Evolutionary conservation across 2,329 filamentous ascomycete species (phyloP), one percentile per base, ranked within the genome.

Genomic region (Paracoccidioides brasiliensis): DNA sequence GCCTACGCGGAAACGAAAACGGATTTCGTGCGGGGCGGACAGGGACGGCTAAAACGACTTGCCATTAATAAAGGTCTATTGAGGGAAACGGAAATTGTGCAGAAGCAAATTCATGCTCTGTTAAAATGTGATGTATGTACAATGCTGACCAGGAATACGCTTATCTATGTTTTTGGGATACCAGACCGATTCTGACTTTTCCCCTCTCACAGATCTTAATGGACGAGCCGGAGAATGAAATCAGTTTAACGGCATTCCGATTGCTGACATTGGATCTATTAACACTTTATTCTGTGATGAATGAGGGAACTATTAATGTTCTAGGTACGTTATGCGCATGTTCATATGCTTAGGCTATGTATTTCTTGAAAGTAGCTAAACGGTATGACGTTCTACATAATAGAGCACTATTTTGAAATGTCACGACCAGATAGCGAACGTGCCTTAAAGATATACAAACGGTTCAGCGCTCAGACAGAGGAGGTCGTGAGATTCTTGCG

Each of bases 381-480:
- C 52, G 32, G 8, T 22, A 22, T 22, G 45, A 30, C 37, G 55
- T 14, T 30, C 33, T 50, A 9, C 28, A 33, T 51, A 22, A 28
- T 60, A 94, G 90, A 93, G 64, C 88, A 94, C 71, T 98, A 97
- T 71, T 98, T 98, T 65, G 93, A 98, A 74, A 91, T 98, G 86
- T 96, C 93, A 52, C 88, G 88, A 66, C 80, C 88, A 32, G 93
- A 98, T 71, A 94, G 93, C 57, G 89, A 96, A 69, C 82, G 90
- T 60, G 90, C 93, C 56, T 82, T 98, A 73, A 80, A 83, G 58
- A 91, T 98, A 59, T 98, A 98, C 73, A 88, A 90, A 67, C 86
- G 80, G 14, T 98, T 98, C 66, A 89, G 89, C 14, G 86, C 82
- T 64, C 90, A 95, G 70, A 98, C 93, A 5, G 90, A 97, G 63